A percentile compares a stretch with the other conserved stretches of the same genome.
These are phyloP conservation scores for Lenzites betulinus DNA, from an alignment of 768 basidiomycete species.

Conservation along the genomic window DNA sequence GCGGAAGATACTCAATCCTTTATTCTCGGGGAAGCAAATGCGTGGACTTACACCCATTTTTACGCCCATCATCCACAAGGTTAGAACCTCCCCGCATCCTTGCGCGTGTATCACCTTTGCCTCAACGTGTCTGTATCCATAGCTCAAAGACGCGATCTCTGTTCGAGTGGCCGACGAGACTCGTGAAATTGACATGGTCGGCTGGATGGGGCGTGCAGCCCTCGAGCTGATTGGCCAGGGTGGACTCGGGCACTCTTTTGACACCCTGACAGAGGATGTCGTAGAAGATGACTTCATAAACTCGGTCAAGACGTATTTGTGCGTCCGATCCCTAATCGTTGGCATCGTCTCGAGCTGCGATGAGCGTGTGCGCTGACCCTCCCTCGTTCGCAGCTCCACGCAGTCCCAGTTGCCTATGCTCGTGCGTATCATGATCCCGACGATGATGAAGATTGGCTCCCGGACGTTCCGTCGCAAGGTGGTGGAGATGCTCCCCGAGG, in stretches of 20 bases:
- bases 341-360: too few species aligned
- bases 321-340: background rate
- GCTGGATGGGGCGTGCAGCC: constrained; percentile 43
- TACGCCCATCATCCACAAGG: constrained; percentile 15
- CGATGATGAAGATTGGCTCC: constrained; percentile 10
- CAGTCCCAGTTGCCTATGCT: background rate
- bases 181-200: constrained; percentile 31
- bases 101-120: background rate
- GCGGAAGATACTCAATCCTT: constrained; percentile 26
- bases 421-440: constrained; percentile 13
- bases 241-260: constrained; percentile 44
- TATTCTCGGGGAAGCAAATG: constrained; percentile 20
- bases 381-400: background rate
- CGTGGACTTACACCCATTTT: constrained; percentile 20
- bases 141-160: background rate
- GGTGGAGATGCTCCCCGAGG: constrained; percentile 35
- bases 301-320: constrained; percentile 31
- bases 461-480: constrained; percentile 36
- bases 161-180: background rate
- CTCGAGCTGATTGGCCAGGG: constrained; percentile 46
- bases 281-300: constrained; percentile 10
- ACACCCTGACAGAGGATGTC: constrained; percentile 36
- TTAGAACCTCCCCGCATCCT: background rate
- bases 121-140: background rate
- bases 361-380: too few species aligned